Evolutionary conservation across 1,284 basidiomycete genomes (phyloP).

Genomic region (Leccinum subfulvum): DNA sequence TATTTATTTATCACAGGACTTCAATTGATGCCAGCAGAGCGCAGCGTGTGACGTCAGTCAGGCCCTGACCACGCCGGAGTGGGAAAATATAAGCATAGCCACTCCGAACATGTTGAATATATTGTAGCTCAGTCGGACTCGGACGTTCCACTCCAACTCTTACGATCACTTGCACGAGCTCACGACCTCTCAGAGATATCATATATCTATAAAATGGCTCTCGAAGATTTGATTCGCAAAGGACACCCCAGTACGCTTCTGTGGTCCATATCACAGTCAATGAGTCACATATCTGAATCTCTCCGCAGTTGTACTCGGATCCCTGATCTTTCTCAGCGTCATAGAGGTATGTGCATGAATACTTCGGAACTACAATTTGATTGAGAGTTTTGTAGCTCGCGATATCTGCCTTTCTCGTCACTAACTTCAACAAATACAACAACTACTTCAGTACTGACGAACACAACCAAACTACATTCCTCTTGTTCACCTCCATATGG

Average conservation of each 20-base stretch:
- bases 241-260: constrained; percentile 38
- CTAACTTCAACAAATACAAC: constrained; percentile 54
- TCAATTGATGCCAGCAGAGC: neutral
- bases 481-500: constrained; percentile 70
- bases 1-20: neutral
- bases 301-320: constrained; percentile 27
- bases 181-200: constrained; percentile 22
- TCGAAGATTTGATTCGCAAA: constrained; percentile 37
- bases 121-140: constrained; percentile 1
- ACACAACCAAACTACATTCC: constrained; percentile 61
- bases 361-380: neutral
- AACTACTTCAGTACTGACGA: constrained; percentile 51
- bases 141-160: neutral
- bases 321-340: constrained; percentile 30
- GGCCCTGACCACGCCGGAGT: neutral
- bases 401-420: constrained; percentile 66
- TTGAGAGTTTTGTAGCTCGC: constrained; percentile 43
- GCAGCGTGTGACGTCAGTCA: constrained; percentile 31
- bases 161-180: constrained; percentile 32
- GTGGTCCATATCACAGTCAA: neutral
- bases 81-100: constrained; percentile 25
- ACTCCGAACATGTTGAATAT: constrained; percentile 19
- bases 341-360: constrained; percentile 24
- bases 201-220: constrained; percentile 28
- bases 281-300: constrained; percentile 5